These are phyloP conservation scores for Sodiomyces alkalinus DNA, from an alignment of 2,329 filamentous ascomycete species.

Conservation along the genomic window DNA sequence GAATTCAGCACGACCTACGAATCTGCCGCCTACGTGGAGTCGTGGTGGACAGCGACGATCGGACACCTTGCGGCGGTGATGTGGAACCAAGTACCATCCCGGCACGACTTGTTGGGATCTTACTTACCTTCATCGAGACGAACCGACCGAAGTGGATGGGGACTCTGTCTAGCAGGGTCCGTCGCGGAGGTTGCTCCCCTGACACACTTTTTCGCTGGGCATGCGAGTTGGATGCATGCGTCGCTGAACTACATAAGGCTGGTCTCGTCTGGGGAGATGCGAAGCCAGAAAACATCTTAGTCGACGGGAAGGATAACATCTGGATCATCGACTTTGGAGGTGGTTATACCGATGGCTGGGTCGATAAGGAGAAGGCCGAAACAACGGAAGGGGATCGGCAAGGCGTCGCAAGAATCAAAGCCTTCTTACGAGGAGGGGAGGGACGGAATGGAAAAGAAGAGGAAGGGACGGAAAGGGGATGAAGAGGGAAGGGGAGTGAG, in stretches of 20 bases:
- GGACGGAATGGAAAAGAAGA: no score
- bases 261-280: slow-evolving; percentile 15
- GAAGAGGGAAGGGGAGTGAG: no score
- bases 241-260: slow-evolving; percentile 8
- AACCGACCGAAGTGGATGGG: no score
- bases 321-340: slow-evolving; percentile 18
- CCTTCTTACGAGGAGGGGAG: no score
- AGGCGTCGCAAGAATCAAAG: slow-evolving; percentile 9
- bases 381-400: slow-evolving; percentile 12
- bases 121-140: not conserved
- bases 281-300: slow-evolving; percentile 15
- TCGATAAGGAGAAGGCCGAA: slow-evolving; percentile 10
- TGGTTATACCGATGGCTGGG: slow-evolving; percentile 15
- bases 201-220: no score
- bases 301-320: slow-evolving; percentile 13
- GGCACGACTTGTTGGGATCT: not conserved
- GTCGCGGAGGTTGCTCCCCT: no score
- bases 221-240: slow-evolving; percentile 7
- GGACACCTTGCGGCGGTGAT: no score
- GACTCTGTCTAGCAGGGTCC: no score
- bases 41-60: not conserved
- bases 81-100: no score
- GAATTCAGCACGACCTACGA: no score
- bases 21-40: not conserved
- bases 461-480: no score